Evolutionary conservation across 2,329 filamentous ascomycete species (phyloP).

Genomic region (Trichoderma hamatum): DNA sequence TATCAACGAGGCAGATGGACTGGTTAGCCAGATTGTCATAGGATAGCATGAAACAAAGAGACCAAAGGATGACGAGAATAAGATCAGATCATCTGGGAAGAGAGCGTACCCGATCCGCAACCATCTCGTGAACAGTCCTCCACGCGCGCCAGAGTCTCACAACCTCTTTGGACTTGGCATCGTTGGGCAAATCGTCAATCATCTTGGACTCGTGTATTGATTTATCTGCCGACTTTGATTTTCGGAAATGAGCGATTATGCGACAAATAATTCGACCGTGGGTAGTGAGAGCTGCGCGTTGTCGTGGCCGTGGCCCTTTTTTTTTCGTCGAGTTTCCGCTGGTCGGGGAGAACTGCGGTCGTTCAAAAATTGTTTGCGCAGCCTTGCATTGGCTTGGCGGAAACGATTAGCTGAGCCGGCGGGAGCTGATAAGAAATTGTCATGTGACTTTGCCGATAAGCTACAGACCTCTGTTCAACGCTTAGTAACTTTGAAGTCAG

Average conservation of each 20-base stretch:
- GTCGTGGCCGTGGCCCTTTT: neutral
- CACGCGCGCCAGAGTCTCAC: slow-evolving; percentile 89
- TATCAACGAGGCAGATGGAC: slow-evolving; percentile 41
- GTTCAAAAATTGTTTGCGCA: slow-evolving; percentile 30
- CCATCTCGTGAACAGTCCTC: slow-evolving; percentile 94
- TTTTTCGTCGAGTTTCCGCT: neutral
- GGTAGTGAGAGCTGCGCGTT: neutral
- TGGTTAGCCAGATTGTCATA: neutral
- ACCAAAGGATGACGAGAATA: no score
- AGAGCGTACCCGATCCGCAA: slow-evolving; percentile 75
- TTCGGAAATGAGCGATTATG: neutral
- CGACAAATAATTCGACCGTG: neutral
- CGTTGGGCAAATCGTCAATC: slow-evolving; percentile 50
- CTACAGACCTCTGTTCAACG: no score
- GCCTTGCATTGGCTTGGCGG: slow-evolving; percentile 19
- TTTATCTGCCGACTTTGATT: neutral
- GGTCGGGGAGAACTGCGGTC: slow-evolving; percentile 10
- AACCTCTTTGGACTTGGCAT: slow-evolving; percentile 56
- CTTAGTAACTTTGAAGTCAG: neutral
- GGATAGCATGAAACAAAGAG: neutral
- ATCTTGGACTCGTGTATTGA: slow-evolving; percentile 34
- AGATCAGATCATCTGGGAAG: neutral
- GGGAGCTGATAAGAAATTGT: slow-evolving; percentile 4
- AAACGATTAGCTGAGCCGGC: neutral
- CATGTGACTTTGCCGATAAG: slow-evolving; percentile 28